Base-by-base conservation (phyloP, 1,139 yeast species). In the Geotrichum macrosporum region DNA sequence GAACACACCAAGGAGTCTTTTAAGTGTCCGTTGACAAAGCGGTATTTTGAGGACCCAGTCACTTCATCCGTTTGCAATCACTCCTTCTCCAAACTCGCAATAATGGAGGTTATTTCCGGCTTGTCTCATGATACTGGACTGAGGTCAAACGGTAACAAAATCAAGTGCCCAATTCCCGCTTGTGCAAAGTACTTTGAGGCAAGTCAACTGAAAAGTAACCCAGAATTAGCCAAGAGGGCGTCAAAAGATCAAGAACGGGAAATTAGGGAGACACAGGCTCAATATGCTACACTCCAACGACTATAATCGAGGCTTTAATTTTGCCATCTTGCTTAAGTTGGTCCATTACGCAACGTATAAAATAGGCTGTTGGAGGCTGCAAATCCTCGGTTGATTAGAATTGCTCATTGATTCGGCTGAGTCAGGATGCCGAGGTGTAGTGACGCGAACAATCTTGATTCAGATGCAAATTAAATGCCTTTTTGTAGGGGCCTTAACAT, bases 11-110 rank as follows among this genome's bases (percentile, higher is more conserved):
- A 52, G 2, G 50, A 53, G 15, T 57, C 63, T 12, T 61, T 54
- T 54, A 58, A 57, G 33, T 61, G 65, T 36, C 63, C 64, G 2
- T 49, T 61, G 15, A 55, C 63, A 4, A 55, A 58, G 33, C 52
- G 51, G 22, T 55, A 49, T 37, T 59, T 47, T 41, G 60, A 41
- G 18, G 53, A 57, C 18, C 62, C 65, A 3, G 61, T 60, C 13
- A 60, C 59, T 3, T 54, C 59, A 18, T 32, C 31, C 4, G 51
- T 47, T 3, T 61, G 64, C 44, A 49, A 54, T 16, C 64, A 61
- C 41, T 56, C 62, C 6, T 61, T 58, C 38, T 51, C 59, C 3
- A 46, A 46, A 32, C 47, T 38, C 4, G 62, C 64, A 12, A 56
- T 61, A 18, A 20, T 44, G 29, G 53, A 55, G 5, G 55, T 60